A percentile compares a stretch with the other conserved stretches of the same genome.
Evolutionary conservation across 139 green algal genomes (phyloP).

Genomic region (Medakamo hakoo): DNA sequence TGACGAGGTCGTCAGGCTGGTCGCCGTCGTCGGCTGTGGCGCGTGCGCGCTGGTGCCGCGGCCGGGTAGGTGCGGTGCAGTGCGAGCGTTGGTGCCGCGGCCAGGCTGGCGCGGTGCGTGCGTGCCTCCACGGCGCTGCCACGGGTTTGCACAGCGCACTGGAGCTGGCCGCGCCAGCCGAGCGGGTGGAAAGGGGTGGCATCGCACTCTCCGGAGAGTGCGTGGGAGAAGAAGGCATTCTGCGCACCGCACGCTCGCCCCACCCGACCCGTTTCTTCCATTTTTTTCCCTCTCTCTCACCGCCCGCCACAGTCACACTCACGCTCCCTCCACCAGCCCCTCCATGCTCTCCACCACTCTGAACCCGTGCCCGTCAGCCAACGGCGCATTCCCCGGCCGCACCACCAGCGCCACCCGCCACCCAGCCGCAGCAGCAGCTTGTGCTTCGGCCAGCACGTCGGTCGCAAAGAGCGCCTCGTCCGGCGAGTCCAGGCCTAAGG

Average conservation of each 20-base stretch:
- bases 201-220: too few relatives aligned
- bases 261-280: not conserved
- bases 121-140: too few relatives aligned
- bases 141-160: too few relatives aligned
- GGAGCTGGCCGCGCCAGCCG: too few relatives aligned
- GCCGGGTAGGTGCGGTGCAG: too few relatives aligned
- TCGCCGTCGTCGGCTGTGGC: conserved; percentile 2
- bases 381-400: conserved; percentile 58
- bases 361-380: conserved; percentile 42
- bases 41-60: too few relatives aligned
- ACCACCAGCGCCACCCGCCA: conserved; percentile 56
- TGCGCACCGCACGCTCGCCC: too few relatives aligned
- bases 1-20: conserved; percentile 30
- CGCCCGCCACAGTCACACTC: not conserved
- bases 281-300: too few relatives aligned
- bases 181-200: too few relatives aligned
- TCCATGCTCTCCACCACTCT: conserved; percentile 28
- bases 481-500: conserved; percentile 50
- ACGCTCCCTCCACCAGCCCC: conserved; percentile 19
- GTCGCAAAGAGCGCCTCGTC: conserved; percentile 73
- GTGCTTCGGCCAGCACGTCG: conserved; percentile 61
- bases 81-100: too few relatives aligned
- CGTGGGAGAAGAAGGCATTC: too few relatives aligned
- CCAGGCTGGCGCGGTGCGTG: too few relatives aligned
- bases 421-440: conserved; percentile 54